Base-by-base conservation (phyloP, 306 rosid species). In the Erythrophleum fordii region DNA sequence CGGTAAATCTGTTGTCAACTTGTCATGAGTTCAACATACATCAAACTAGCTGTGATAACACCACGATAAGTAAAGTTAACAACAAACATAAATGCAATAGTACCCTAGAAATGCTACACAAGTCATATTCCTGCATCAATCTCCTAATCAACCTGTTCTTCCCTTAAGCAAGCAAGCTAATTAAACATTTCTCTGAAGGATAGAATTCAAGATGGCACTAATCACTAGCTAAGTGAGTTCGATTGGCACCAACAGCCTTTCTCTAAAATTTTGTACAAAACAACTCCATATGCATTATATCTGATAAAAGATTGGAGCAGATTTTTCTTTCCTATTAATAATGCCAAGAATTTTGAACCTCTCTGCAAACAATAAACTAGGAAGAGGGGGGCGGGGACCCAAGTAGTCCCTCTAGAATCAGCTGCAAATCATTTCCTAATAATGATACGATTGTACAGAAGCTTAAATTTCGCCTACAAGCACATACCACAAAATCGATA, bases 21-120 rank as follows among this genome's bases (percentile, higher is more conserved):
- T 35, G 46, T 29, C 44, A 78, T n/a, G 72, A 61, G 41, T 28
- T 56, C 75, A 34, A 53, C 37, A 6, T 4, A 35, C 58, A 69
- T 61, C 67, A 53, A 74, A 78, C 73, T 9, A 71, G 14, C 59
- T 26, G 35, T 22, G 20, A 51, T 59, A 25, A 41, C 28, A 78
- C 34, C 84, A 75, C 39, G 69, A 51, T 45, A 66, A 37, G 55
- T 77, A 75, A 77, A 44, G 7, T n/a, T n/a, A n/a, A n/a, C n/a
- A 52, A 71, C 8, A 34, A 8, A 25, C 25, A 29, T 4, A 45
- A 64, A 1, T 18, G 28, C 37, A 66, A 1, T 18, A 72, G 58
- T 26, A 68, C 25, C 51, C 58, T 37, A 5, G 46, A 68, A 85
- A 49, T 28, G 77, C 55, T 45, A 23, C 18, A 13, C 37, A 18